Percentiles rank a stretch among this genome's conserved stretches.
Evolutionary conservation across 495 filamentous ascomycete genomes (phyloP).

Genomic region (Niebla homalea): DNA sequence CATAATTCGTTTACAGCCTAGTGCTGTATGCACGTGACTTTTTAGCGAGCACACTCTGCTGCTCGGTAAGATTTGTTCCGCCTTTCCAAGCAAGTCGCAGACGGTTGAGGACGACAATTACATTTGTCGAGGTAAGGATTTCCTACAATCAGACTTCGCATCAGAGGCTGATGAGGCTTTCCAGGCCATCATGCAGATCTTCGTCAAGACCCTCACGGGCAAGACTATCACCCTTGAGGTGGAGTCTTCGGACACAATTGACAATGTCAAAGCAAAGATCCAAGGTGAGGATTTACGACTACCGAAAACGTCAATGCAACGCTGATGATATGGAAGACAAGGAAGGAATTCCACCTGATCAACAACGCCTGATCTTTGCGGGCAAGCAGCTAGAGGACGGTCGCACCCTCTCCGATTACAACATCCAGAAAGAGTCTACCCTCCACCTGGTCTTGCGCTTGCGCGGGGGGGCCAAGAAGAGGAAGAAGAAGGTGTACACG

Average conservation of each 20-base stretch:
- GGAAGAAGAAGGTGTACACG: constrained; percentile 99
- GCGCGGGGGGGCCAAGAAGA: constrained; percentile 94
- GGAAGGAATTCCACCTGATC: constrained; percentile 99
- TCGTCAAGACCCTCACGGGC: constrained; percentile 99
- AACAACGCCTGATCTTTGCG: constrained; percentile 99
- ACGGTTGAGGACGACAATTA: constrained; percentile 45
- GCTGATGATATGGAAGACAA: constrained; percentile 51
- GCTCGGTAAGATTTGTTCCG: neutral
- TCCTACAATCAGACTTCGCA: neutral
- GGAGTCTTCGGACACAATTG: constrained; percentile 98
- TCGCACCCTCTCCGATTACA: constrained; percentile 98
- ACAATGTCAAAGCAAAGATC: constrained; percentile 98
- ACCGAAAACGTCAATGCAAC: neutral
- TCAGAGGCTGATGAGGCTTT: neutral
- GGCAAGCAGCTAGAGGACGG: constrained; percentile 99
- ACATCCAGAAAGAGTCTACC: constrained; percentile 99
- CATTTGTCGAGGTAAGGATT: constrained; percentile 38
- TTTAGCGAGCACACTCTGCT: neutral
- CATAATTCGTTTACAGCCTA: too few relatives aligned
- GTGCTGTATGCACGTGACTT: neutral
- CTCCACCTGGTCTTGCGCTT: constrained; percentile 97
- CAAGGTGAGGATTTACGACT: constrained; percentile 37
- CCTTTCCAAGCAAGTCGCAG: constrained; percentile 27
- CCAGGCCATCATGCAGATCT: constrained; percentile 85
- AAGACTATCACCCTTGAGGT: constrained; percentile 99